Evolutionary conservation across 2,329 filamentous ascomycete species (phyloP), one percentile per base, ranked within the genome.

Genomic region (Sarocladium strictum): DNA sequence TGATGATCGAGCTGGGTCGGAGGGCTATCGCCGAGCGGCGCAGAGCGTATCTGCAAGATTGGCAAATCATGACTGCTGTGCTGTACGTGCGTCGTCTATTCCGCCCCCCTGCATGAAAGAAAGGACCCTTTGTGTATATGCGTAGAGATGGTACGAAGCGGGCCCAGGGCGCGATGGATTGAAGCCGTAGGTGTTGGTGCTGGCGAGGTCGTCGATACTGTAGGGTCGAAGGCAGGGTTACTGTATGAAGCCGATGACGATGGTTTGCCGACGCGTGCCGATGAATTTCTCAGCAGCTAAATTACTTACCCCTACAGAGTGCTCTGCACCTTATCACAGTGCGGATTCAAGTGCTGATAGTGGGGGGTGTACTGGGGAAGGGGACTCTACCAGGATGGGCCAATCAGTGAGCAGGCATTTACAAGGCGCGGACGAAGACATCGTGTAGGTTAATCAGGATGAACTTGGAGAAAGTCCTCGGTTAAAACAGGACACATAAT

Each of bases 171-270:
- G n/a, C n/a, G n/a, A n/a, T n/a, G n/a, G n/a, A n/a, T n/a, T n/a
- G n/a, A n/a, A n/a, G n/a, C n/a, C n/a, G n/a, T 33, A 33, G 9
- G 32, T 15, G 15, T 9, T 33, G 32, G 9, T 33, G 15, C 32
- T 9, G 32, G 32, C 32, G 32, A 9, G 32, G 32, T 15, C 32
- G 32, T 33, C 32, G 32, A 9, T 33, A 33, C 32, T 9, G 32
- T 15, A n/a, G 35, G 40, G 17, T 43, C 10, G 6, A 24, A 9
- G 6, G 40, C 21, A 21, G 40, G 26, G 17, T 32, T 29, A 24
- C n/a, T 27, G 9, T 49, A n/a, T 27, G 43, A 49, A 29, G 15
- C 43, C 26, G 43, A 49, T 49, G 43, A 49, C 43, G 43, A n/a
- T 17, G 23, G 37, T 12, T 29, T 49, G 43, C 40, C 40, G 40